Conservation (phyloP, 2,329 filamentous ascomycete species). For the Teratosphaeria viscida region DNA sequence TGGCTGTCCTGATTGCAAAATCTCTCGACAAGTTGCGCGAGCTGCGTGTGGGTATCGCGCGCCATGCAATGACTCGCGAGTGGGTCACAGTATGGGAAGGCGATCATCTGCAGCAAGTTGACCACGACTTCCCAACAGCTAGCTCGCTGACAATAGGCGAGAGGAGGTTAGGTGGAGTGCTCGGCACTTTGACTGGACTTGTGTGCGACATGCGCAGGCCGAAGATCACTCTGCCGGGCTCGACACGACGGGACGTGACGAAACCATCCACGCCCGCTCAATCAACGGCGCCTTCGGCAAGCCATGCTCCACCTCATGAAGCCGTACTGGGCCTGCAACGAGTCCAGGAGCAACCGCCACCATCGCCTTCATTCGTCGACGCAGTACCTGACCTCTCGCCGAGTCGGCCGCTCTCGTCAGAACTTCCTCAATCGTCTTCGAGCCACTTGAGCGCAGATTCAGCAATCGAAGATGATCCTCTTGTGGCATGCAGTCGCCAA, state of each 20-base stretch:
- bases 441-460: neutral
- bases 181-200: constrained; percentile 58
- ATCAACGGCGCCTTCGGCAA: neutral
- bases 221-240: constrained; percentile 14
- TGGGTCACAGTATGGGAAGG: constrained; percentile 57
- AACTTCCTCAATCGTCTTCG: neutral
- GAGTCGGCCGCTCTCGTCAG: neutral
- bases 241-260: constrained; percentile 3
- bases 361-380: neutral
- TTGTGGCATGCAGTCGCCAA: constrained; percentile 9
- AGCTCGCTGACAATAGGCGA: constrained; percentile 43
- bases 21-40: constrained; percentile 58
- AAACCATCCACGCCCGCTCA: neutral
- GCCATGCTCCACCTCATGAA: neutral
- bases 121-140: constrained; percentile 47
- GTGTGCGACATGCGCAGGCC: constrained; percentile 47
- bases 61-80: constrained; percentile 40
- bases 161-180: constrained; percentile 54
- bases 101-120: constrained; percentile 51
- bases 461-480: constrained; percentile 2
- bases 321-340: neutral
- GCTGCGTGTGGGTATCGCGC: constrained; percentile 61
- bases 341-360: neutral
- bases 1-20: constrained; percentile 64
- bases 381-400: neutral